Conservation (phyloP, 805 yeast species). For the Wickerhamiella cacticola region DNA sequence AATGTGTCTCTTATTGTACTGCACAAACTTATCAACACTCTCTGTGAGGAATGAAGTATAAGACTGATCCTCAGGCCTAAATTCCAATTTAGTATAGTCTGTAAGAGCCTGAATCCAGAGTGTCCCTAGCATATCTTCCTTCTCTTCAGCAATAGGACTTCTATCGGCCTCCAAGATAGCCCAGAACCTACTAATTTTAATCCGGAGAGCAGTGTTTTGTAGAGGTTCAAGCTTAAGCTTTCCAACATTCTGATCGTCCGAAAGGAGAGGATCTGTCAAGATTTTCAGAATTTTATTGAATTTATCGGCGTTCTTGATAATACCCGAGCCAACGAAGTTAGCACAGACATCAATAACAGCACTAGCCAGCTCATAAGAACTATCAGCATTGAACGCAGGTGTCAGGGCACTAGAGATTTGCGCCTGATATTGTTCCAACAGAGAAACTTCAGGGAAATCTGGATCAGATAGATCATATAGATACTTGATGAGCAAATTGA, state of each 20-base stretch:
- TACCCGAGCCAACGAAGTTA: slow-evolving; percentile 52
- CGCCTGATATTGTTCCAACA: slow-evolving; percentile 87
- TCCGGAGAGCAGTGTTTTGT: slow-evolving; percentile 28
- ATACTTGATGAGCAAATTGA: slow-evolving; percentile 49
- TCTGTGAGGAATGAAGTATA: slow-evolving; percentile 20
- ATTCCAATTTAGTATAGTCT: slow-evolving; percentile 59
- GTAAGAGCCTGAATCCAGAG: slow-evolving; percentile 68
- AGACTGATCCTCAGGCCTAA: slow-evolving; percentile 33
- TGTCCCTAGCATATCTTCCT: slow-evolving; percentile 50
- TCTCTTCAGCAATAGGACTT: slow-evolving; percentile 33
- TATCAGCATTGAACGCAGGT: slow-evolving; percentile 68
- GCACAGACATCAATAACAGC: slow-evolving; percentile 71
- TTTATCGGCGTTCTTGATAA: slow-evolving; percentile 37
- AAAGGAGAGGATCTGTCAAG: slow-evolving; percentile 54
- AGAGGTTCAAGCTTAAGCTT: slow-evolving; percentile 29
- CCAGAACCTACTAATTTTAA: slow-evolving; percentile 34
- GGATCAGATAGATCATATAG: slow-evolving; percentile 60
- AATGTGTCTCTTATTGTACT: slow-evolving; percentile 24
- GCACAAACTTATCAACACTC: slow-evolving; percentile 27
- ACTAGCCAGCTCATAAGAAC: slow-evolving; percentile 61
- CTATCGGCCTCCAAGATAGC: slow-evolving; percentile 30
- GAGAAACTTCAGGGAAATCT: slow-evolving; percentile 52
- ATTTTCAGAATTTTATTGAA: slow-evolving; percentile 49
- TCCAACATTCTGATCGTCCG: slow-evolving; percentile 32
- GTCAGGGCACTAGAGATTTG: slow-evolving; percentile 81